Conservation (phyloP, 2,329 filamentous ascomycete species). For the Myriosclerotinia scirpicola region DNA sequence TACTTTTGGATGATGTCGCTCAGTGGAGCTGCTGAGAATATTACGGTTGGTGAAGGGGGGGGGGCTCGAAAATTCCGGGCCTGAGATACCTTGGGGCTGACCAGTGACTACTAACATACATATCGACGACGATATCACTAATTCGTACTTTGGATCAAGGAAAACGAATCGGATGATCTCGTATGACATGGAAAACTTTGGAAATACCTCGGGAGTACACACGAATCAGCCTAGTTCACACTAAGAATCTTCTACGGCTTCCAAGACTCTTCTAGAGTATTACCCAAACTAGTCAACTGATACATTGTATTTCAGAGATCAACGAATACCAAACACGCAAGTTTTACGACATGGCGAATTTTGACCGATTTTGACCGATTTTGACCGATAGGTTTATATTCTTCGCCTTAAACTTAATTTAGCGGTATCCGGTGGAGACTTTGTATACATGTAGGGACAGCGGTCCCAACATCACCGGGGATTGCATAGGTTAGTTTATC, state of each 20-base stretch:
- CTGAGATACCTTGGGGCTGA: slow-evolving; percentile 1
- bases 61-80: not conserved
- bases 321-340: not conserved
- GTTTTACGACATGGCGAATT: slow-evolving; percentile 4
- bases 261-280: slow-evolving; percentile 12
- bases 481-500: not conserved
- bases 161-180: not conserved
- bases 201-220: not conserved
- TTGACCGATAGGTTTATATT: not conserved
- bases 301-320: not conserved
- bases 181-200: not conserved
- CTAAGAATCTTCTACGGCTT: slow-evolving; percentile 8
- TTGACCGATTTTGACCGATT: not conserved
- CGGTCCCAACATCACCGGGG: not conserved
- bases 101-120: not conserved
- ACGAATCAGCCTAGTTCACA: not conserved
- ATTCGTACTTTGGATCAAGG: not conserved
- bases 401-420: slow-evolving; percentile 16
- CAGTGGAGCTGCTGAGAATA: slow-evolving; percentile 1
- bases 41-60: not conserved
- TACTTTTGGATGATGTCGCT: slow-evolving; percentile 17
- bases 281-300: slow-evolving; percentile 15
- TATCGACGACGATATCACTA: not conserved
- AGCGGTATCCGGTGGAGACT: not conserved
- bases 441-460: slow-evolving; percentile 5